phyloP scores from a whole-genome alignment of 2,329 filamentous ascomycete genomes.

The Diaporthe capsici region DNA sequence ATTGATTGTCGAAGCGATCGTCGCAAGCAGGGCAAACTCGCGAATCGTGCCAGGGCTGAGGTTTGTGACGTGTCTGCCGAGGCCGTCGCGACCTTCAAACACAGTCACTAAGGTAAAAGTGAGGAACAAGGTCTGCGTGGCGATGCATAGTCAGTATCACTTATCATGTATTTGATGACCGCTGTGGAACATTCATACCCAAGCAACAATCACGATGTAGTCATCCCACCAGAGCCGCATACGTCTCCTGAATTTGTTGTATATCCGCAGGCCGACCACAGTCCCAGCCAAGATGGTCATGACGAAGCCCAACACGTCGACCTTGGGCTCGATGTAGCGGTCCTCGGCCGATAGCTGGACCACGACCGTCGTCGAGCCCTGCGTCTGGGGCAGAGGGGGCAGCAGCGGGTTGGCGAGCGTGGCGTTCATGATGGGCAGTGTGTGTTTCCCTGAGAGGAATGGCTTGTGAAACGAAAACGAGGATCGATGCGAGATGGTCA shows the following conservation, averaged over 20 bases:
- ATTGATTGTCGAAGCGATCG: neutral
- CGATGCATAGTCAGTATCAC: neutral
- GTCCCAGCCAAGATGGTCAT: conserved; percentile 4
- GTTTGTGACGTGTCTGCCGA: conserved; percentile 24
- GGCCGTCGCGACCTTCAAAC: neutral
- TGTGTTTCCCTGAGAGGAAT: conserved; percentile 13
- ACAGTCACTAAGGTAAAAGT: neutral
- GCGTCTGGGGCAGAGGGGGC: conserved; percentile 4
- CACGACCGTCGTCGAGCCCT: neutral
- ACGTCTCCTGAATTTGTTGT: conserved; percentile 30
- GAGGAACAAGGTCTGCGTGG: conserved; percentile 5
- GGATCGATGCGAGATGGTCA: neutral
- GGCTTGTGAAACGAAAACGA: conserved; percentile 19
- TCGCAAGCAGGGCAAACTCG: neutral
- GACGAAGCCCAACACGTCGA: conserved; percentile 17
- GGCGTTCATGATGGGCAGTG: neutral
- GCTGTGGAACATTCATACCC: neutral
- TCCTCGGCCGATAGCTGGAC: conserved; percentile 17
- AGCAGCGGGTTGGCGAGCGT: conserved; percentile 7
- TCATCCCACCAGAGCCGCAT: conserved; percentile 33
- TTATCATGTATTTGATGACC: neutral
- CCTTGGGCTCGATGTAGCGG: conserved; percentile 15
- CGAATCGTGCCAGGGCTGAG: neutral
- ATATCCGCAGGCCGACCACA: conserved; percentile 31
- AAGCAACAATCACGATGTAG: conserved; percentile 32